phyloP scores from a whole-genome alignment of 306 rosid genomes.

The Datisca glomerata region DNA sequence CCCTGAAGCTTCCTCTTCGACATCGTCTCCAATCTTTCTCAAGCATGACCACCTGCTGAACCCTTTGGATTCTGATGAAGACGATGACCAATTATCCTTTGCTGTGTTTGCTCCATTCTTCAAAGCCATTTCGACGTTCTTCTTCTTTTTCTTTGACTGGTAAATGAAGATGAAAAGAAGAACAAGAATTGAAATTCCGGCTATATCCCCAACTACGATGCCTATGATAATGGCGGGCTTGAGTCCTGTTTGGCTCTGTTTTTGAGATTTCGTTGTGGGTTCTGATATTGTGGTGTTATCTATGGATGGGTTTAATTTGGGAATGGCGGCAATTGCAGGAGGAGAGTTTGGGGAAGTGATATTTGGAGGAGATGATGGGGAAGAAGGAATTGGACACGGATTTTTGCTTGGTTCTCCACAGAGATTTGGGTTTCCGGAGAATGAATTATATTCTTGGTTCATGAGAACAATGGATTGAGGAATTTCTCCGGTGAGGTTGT shows the following conservation, averaged over 20 bases:
- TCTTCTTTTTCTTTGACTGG: constrained; percentile 36
- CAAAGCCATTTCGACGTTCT: constrained; percentile 7
- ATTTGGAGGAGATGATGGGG: constrained; percentile 33
- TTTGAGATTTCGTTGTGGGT: constrained; percentile 6
- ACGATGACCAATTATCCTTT: constrained; percentile 28
- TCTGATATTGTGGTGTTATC: constrained; percentile 9
- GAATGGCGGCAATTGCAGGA: constrained; percentile 87
- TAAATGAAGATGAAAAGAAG: constrained; percentile 37
- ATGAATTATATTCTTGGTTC: constrained; percentile 27
- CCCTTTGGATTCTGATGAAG: constrained; percentile 54
- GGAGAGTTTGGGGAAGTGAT: constrained; percentile 30
- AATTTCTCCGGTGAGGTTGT: constrained; percentile 49
- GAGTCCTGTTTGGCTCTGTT: constrained; percentile 23
- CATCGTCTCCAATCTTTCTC: constrained; percentile 47
- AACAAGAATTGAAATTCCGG: constrained; percentile 39
- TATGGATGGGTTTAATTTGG: constrained; percentile 28
- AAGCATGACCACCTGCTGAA: constrained; percentile 73
- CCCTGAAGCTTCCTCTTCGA: constrained; percentile 26
- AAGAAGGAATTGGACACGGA: constrained; percentile 53
- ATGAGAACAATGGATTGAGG: constrained; percentile 33
- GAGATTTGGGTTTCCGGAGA: constrained; percentile 43
- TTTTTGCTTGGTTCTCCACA: constrained; percentile 43
- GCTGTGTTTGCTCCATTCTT: constrained; percentile 23
- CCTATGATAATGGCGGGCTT: constrained; percentile 42
- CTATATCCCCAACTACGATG: constrained; percentile 56